Base-by-base conservation (phyloP, 495 filamentous ascomycete species). In the Lindgomyces ingoldianus region DNA sequence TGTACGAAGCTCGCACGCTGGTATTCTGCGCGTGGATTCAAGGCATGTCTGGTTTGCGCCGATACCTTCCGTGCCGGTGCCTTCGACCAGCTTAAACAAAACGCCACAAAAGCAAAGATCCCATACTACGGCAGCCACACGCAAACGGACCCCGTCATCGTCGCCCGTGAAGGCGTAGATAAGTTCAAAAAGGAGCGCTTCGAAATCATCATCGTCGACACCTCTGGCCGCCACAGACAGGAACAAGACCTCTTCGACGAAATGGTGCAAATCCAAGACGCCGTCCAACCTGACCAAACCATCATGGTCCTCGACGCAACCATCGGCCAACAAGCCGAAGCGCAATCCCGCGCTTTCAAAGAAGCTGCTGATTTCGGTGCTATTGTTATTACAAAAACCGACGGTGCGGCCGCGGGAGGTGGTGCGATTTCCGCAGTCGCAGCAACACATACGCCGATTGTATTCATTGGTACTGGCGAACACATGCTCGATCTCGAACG, bases 171-270 rank as follows among this genome's bases (percentile, higher is more conserved):
- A 69, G 94, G 94, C 73, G 95, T 99, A 12, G 92, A 96, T 30
- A 95, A 96, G 76, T 99, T 99, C 82, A 97, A 96, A 81, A 97
- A 96, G 79, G 95, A 99, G 81, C 81, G 87, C 3, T 99, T 98
- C 73, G 94, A 99, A 77, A 87, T 99, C 54, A 99, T 99, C 67
- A 96, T 99, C 64, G 94, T 99, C 18, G 94, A 99, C 80, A 99
- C 94, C 1, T 91, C 87, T 60, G 94, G 94, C 68, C 83, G 94
- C 62, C 94, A 99, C 79, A 83, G 90, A 71, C 94, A 99, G 70
- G 95, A 98, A 76, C 86, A 91, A 67, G 92, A 94, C 21, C 80
- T 99, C 11, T 99, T 99, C 75, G 89, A 91, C 39, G 94, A 99
- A 74, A 99, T 99, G 94, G 87, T 91, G 62, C 91, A 99, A 75